Evolutionary conservation across 352 stramenopile species (phyloP).

Genomic region (Phytophthora kernoviae): DNA sequence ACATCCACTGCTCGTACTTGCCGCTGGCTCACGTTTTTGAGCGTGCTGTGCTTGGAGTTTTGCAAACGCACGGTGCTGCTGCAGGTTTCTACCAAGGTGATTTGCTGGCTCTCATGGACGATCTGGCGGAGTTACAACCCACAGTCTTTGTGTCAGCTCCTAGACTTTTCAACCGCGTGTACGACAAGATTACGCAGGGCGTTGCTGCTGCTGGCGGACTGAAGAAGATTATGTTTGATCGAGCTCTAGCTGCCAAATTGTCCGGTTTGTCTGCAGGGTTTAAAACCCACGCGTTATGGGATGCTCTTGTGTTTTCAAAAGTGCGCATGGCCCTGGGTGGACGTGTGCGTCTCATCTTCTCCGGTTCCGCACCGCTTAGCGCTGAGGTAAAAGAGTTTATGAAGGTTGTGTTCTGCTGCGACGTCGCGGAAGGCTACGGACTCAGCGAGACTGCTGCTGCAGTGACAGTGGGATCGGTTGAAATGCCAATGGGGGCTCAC

Average conservation of each 20-base stretch:
- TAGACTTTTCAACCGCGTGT: conserved; percentile 94
- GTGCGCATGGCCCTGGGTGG: conserved; percentile 88
- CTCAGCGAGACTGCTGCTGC: conserved; percentile 92
- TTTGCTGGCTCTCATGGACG: conserved; percentile 91
- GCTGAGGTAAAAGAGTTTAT: conserved; percentile 93
- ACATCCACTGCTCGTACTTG: conserved; percentile 95
- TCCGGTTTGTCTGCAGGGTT: conserved; percentile 35
- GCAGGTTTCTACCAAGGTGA: conserved; percentile 83
- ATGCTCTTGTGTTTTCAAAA: conserved; percentile 94
- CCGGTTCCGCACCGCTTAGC: conserved; percentile 91
- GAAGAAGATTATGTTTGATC: conserved; percentile 57
- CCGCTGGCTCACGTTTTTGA: conserved; percentile 97
- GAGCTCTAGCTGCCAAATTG: conserved; percentile 45
- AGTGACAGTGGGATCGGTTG: conserved; percentile 57
- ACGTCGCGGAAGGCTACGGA: conserved; percentile 93
- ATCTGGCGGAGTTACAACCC: conserved; percentile 89
- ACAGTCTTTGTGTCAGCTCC: conserved; percentile 93
- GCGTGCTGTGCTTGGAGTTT: conserved; percentile 80
- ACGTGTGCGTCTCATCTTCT: conserved; percentile 89
- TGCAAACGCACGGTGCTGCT: conserved; percentile 83
- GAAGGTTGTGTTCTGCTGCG: conserved; percentile 88
- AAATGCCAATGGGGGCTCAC: conserved; percentile 76
- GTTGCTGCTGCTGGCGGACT: conserved; percentile 46
- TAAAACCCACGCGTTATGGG: conserved; percentile 81
- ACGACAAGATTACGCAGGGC: conserved; percentile 91